Base-by-base conservation (phyloP, 2,329 filamentous ascomycete species). In the Chrysoporthe deuterocubensis region DNA sequence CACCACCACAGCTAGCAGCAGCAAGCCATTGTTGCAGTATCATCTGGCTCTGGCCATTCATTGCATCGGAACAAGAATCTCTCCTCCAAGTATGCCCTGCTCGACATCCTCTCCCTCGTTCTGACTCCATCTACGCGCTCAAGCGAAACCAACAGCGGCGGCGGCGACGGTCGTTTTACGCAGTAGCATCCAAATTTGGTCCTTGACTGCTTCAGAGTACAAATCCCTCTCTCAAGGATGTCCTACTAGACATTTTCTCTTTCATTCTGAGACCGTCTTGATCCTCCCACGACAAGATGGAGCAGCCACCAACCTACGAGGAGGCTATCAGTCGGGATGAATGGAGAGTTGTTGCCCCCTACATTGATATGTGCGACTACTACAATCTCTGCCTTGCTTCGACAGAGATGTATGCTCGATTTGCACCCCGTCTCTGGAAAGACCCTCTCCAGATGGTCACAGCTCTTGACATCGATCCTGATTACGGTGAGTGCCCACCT, bases 391-490 rank as follows among this genome's bases (percentile, higher is more conserved):
- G 84, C 72, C 80, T 81, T 48, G 85, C 88, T 11, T 82, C 78
- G 60, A 76, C 72, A 52, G 80, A 77, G 11, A 87, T 85, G 71
- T 81, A 83, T 76, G 66, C 71, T 54, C 75, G 81, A 26, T 88
- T 89, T 72, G 82, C 82, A 4, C 83, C 84, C 26, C 81, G 78
- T 4, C 75, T 88, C 21, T 89, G 86, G 86, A 78, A 78, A 69
- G 81, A 87, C 72, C 79, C 85, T 13, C 73, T 87, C 21, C 72
- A 76, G 21, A 74, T 78, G 1, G 77, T 78, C 34, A 77, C 80
- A 69, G 73, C 70, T 1, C 75, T 81, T 9, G 81, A 81, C 6
- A 72, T 84, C 34, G 78, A 82, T 67, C 80, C 81, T 14, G 80
- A 79, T 71, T 76, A 83, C 74, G 83, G 84, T 85, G 68, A 79